Conservation (phyloP, 176 grass and related monocot genomes). For the Oryza meridionalis region DNA sequence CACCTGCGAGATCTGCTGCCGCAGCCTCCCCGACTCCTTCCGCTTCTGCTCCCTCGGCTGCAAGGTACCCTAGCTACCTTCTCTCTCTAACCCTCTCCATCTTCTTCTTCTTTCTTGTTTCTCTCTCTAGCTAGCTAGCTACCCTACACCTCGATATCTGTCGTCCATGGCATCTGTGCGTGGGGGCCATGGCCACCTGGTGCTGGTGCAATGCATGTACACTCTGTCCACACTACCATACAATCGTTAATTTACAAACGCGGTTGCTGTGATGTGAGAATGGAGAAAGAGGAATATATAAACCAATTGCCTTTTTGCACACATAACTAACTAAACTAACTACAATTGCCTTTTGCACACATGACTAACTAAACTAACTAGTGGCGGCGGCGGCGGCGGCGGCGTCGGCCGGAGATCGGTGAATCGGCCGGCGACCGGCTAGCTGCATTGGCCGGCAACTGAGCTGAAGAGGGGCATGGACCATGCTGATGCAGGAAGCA, state of each 20-base stretch:
- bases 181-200: neutral
- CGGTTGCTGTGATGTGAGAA: no score
- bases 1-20: conserved; percentile 75
- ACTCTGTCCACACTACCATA: conserved; percentile 10
- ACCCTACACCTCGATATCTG: neutral
- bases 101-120: neutral
- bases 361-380: no score
- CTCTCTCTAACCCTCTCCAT: neutral
- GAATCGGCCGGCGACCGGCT: no score
- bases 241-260: no score
- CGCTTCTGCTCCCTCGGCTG: conserved; percentile 83
- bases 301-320: no score
- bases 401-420: no score
- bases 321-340: no score
- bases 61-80: conserved; percentile 38
- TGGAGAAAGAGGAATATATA: no score
- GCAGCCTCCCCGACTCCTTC: conserved; percentile 72
- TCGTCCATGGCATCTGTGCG: no score
- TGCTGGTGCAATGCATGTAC: neutral
- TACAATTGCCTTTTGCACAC: no score
- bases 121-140: neutral
- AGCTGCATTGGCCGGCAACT: conserved; percentile 15
- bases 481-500: no score
- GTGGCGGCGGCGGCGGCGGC: no score
- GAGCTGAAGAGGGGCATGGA: neutral